These are phyloP conservation scores for Mycena leptocephala DNA, from an alignment of 768 basidiomycete genomes.

Conservation along the genomic window DNA sequence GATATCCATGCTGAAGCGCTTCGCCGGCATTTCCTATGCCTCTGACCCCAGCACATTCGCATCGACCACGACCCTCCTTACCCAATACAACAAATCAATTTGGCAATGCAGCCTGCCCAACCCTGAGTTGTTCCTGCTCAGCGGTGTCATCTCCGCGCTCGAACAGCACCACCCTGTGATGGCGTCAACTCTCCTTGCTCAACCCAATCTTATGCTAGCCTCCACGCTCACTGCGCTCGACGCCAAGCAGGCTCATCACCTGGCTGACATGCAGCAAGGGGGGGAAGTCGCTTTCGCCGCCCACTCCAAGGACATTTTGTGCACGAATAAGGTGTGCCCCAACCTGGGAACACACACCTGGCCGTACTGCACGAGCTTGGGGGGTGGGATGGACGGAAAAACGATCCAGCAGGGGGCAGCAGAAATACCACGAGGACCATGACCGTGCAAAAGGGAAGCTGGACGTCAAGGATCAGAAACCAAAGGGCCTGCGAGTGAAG, in stretches of 20 bases:
- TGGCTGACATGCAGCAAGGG: too few species aligned
- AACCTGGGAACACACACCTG: background rate
- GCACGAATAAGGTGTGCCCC: background rate
- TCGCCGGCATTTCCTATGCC: background rate
- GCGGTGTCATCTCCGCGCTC: too few species aligned
- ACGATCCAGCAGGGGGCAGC: background rate
- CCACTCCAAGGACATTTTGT: background rate
- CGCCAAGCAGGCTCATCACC: background rate
- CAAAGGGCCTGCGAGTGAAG: too few species aligned
- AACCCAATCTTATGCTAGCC: background rate
- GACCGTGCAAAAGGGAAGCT: background rate
- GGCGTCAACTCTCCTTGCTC: background rate
- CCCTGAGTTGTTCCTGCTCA: too few species aligned
- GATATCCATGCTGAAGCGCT: background rate
- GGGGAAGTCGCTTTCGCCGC: background rate
- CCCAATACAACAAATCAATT: background rate
- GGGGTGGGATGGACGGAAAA: constrained; percentile 18
- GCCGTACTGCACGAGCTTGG: constrained; percentile 1
- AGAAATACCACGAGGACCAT: background rate
- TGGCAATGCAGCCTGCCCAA: background rate
- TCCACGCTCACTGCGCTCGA: background rate
- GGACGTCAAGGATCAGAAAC: too few species aligned
- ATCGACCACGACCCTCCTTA: background rate
- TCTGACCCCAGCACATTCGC: background rate
- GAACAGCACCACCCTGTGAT: too few species aligned